A percentile compares a stretch with the other conserved stretches of the same genome.
Conservation (phyloP, 352 stramenopile genomes). For the Globisporangium cederbergense region DNA sequence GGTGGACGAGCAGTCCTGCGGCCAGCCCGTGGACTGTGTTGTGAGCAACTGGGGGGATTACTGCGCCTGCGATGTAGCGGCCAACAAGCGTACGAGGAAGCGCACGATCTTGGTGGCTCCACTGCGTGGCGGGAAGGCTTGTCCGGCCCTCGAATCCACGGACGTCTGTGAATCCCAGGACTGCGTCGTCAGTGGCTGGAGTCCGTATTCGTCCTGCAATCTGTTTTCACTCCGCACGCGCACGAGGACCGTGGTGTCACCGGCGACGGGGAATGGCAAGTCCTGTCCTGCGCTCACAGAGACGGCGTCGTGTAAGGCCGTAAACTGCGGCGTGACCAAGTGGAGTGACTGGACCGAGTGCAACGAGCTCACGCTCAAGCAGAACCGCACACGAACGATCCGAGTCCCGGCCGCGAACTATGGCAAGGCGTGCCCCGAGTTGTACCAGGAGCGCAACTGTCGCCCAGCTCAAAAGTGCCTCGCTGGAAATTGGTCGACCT, state of each 20-base stretch:
- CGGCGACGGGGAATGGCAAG: conserved; percentile 34
- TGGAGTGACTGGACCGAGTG: conserved; percentile 52
- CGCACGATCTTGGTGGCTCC: conserved; percentile 36
- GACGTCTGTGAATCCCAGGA: conserved; percentile 34
- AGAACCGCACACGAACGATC: conserved; percentile 38
- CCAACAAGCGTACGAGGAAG: conserved; percentile 25
- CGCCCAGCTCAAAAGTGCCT: conserved; percentile 38
- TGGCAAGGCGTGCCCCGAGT: conserved; percentile 36
- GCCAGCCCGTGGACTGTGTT: conserved; percentile 39
- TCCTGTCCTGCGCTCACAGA: conserved; percentile 45
- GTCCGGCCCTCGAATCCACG: conserved; percentile 30
- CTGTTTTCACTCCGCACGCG: conserved; percentile 31
- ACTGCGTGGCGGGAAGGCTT: conserved; percentile 35
- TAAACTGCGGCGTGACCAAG: conserved; percentile 50
- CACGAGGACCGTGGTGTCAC: conserved; percentile 27
- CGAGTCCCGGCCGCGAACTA: conserved; percentile 30
- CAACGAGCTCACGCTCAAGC: conserved; percentile 24
- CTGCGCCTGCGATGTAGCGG: conserved; percentile 28
- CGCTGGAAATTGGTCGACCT: conserved; percentile 42
- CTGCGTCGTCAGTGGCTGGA: conserved; percentile 59
- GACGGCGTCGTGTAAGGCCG: conserved; percentile 28
- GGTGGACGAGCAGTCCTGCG: conserved; percentile 28
- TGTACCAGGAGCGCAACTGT: conserved; percentile 45
- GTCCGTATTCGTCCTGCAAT: conserved; percentile 37
- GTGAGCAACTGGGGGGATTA: conserved; percentile 47